Base-by-base conservation (phyloP, 345 rosid genomes). In the Jatropha curcas region DNA sequence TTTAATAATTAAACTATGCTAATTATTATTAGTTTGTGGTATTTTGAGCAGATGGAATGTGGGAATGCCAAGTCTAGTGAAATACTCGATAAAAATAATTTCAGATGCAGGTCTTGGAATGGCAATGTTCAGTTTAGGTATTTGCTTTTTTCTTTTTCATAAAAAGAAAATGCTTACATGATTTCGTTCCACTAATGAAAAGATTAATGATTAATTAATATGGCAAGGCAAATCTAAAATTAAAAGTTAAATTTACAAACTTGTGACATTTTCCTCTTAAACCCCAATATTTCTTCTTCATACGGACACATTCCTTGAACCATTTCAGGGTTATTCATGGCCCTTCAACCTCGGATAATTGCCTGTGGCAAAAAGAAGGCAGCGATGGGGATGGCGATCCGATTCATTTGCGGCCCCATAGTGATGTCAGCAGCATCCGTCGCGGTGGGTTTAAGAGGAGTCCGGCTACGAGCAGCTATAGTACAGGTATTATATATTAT, bases 51-150 rank as follows among this genome's bases (percentile, higher is more conserved):
- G 92, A 79, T 89, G 90, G 92, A 75, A 88, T 72, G 84, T 84
- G 66, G 82, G 85, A 52, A 70, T 91, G 93, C 97, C 97, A 25
- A 84, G 77, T 67, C 69, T 91, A 74, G 82, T 89, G 53, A 86
- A 84, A 66, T 77, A 85, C 62, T 91, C 94, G 1, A 91, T 91
- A 59, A 81, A 85, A 82, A 84, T 89, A 22, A 83, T 91, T 45
- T 91, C 97, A 33, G 90, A 89, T 81, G 91, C 97, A 5, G 94
- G 97, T 22, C 90, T 89, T 58, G 97, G 94, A 30, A 87, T 89
- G 93, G 92, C 94, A 24, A 89, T 89, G 94, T 91, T 91, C 82
- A 91, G 97, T 78, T 78, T 91, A 85, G 97, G 96, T 88, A 88
- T 58, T 30, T 57, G 12, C 1, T 57, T 57, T 57, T 30, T 55